phyloP scores from a whole-genome alignment of 1,139 yeast species.

The Meyerozyma smithsonii region DNA sequence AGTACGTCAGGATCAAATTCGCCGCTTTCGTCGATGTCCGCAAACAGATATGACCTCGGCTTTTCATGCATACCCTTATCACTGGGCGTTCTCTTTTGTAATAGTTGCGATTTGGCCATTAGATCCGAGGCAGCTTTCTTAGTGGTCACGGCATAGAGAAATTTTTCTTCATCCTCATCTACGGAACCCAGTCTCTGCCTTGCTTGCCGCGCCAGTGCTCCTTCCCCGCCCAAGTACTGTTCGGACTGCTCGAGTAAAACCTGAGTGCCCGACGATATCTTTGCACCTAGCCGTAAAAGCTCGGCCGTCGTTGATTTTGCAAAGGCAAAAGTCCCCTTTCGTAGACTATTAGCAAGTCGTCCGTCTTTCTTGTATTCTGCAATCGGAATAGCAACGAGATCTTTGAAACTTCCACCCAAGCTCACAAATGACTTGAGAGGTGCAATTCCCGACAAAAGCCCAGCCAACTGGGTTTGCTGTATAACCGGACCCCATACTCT shows the following conservation, averaged over 20 bases:
- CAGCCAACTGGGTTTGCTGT: conserved; percentile 68
- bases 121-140: conserved; percentile 1
- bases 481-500: conserved; percentile 86
- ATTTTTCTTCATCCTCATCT: not conserved
- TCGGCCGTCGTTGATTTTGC: conserved; percentile 80
- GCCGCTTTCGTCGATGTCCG: conserved; percentile 16
- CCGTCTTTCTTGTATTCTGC: conserved; percentile 74
- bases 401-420: conserved; percentile 74
- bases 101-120: not conserved
- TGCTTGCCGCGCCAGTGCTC: conserved; percentile 37
- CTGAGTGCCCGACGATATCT: conserved; percentile 86
- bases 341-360: conserved; percentile 61
- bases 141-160: not conserved
- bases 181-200: not conserved
- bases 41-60: conserved; percentile 2
- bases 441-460: conserved; percentile 77
- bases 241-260: conserved; percentile 77
- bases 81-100: not conserved
- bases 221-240: conserved; percentile 66
- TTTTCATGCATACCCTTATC: not conserved
- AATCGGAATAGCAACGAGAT: conserved; percentile 68
- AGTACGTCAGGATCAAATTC: conserved; percentile 13
- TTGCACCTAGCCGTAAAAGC: conserved; percentile 75
- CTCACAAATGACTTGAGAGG: conserved; percentile 76
- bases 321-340: conserved; percentile 74